Evolutionary conservation across 148 eudicot species (phyloP).

Genomic region (Vaccinium vitisidaea): DNA sequence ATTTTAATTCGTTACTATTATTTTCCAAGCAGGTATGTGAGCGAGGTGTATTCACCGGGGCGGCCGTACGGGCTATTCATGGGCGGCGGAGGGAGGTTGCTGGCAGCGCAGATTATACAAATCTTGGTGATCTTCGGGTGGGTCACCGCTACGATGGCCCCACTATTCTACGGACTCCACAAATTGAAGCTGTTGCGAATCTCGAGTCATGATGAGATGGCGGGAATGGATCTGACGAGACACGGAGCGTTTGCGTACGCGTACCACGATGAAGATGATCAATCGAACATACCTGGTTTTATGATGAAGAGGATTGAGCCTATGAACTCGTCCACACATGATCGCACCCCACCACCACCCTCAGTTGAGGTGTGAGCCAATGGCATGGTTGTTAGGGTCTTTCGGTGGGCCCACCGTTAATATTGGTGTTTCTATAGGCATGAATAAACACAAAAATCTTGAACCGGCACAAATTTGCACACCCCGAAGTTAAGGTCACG

Average conservation of each 20-base stretch:
- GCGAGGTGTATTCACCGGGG: slow-evolving; percentile 28
- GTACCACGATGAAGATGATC: slow-evolving; percentile 34
- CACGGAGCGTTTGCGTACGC: slow-evolving; percentile 43
- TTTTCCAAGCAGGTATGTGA: slow-evolving; percentile 16
- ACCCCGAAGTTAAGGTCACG: too few species aligned
- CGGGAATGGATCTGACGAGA: slow-evolving; percentile 43
- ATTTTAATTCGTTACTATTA: neutral
- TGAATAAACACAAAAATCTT: neutral
- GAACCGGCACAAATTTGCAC: neutral
- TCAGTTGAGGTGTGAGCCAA: neutral
- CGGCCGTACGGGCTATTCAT: slow-evolving; percentile 44
- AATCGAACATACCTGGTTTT: slow-evolving; percentile 10
- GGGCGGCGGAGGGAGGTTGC: slow-evolving; percentile 44
- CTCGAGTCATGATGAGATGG: slow-evolving; percentile 35
- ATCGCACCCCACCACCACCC: neutral
- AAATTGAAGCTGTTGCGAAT: slow-evolving; percentile 32
- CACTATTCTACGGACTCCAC: slow-evolving; percentile 30
- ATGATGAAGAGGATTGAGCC: slow-evolving; percentile 28
- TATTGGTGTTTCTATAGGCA: too few species aligned
- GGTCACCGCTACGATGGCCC: slow-evolving; percentile 43
- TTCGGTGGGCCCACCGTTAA: neutral
- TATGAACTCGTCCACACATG: neutral
- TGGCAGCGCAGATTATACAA: slow-evolving; percentile 43
- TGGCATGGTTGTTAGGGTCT: neutral
- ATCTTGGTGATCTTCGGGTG: slow-evolving; percentile 36